Evolutionary conservation across 2,329 filamentous ascomycete species (phyloP).

Genomic region (Sarocladiaceae sp.): DNA sequence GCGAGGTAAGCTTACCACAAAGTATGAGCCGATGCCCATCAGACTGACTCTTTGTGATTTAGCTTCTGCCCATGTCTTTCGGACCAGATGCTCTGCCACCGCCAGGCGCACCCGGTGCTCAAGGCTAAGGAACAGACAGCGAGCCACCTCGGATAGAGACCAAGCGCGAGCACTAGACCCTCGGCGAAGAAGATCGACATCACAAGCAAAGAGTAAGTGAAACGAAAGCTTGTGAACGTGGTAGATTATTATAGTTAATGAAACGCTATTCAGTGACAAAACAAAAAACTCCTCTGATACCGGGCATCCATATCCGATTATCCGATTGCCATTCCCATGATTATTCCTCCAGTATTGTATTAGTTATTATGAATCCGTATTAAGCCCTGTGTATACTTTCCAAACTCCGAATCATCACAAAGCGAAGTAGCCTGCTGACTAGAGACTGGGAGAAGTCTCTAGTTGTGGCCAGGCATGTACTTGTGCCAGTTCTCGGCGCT

Average conservation of each 20-base stretch:
- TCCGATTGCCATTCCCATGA: too few species aligned
- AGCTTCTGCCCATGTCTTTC: slow-evolving; percentile 67
- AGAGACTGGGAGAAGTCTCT: background rate
- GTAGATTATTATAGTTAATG: background rate
- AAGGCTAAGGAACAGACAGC: background rate
- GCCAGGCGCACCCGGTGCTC: slow-evolving; percentile 20
- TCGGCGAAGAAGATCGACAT: background rate
- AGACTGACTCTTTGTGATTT: background rate
- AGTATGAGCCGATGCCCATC: too few species aligned
- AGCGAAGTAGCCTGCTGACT: too few species aligned
- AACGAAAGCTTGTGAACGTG: background rate
- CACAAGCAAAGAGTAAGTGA: background rate
- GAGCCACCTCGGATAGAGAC: background rate
- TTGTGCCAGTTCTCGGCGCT: slow-evolving; percentile 18
- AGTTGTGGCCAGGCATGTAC: background rate
- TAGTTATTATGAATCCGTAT: slow-evolving; percentile 2
- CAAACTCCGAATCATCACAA: background rate
- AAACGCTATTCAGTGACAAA: slow-evolving; percentile 1
- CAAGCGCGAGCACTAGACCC: background rate
- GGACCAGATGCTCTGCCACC: slow-evolving; percentile 55
- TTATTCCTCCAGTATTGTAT: too few species aligned
- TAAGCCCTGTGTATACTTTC: background rate
- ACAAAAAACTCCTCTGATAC: background rate
- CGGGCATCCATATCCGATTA: background rate
- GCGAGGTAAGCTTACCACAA: slow-evolving; percentile 46